phyloP scores from a whole-genome alignment of 2,329 filamentous ascomycete genomes.

The Calonectria honghensis region DNA sequence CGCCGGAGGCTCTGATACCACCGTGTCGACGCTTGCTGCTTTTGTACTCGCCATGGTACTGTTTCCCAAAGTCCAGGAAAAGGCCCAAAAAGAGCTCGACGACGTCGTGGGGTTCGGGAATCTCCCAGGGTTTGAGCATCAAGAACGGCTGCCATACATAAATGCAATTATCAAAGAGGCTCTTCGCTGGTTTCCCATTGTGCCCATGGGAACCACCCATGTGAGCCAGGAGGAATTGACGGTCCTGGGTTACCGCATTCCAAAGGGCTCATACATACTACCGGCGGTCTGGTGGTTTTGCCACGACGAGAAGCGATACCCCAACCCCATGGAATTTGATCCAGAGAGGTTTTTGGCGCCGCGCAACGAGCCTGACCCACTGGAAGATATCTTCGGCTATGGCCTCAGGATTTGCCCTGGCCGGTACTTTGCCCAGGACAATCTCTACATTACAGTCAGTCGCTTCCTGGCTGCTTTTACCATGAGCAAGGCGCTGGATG shows the following conservation, averaged over 20 bases:
- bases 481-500: neutral
- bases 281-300: constrained; percentile 35
- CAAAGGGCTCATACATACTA: constrained; percentile 38
- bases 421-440: neutral
- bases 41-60: neutral
- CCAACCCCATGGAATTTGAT: constrained; percentile 31
- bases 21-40: neutral
- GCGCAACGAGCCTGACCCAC: constrained; percentile 3
- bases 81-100: constrained; percentile 72
- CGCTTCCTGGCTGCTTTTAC: neutral
- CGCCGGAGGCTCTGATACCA: neutral
- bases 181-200: constrained; percentile 68
- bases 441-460: neutral
- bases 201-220: neutral
- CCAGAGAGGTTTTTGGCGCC: constrained; percentile 38
- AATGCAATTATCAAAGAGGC: constrained; percentile 73
- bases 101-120: constrained; percentile 68
- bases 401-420: neutral
- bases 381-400: neutral
- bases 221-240: constrained; percentile 33
- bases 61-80: constrained; percentile 28
- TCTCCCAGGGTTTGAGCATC: constrained; percentile 69
- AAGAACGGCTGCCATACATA: constrained; percentile 70
- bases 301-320: constrained; percentile 18
- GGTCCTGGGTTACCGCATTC: constrained; percentile 39